Evolutionary conservation across 176 grass and related monocot genomes (phyloP).

Genomic region (Tillandsia leiboldiana): DNA sequence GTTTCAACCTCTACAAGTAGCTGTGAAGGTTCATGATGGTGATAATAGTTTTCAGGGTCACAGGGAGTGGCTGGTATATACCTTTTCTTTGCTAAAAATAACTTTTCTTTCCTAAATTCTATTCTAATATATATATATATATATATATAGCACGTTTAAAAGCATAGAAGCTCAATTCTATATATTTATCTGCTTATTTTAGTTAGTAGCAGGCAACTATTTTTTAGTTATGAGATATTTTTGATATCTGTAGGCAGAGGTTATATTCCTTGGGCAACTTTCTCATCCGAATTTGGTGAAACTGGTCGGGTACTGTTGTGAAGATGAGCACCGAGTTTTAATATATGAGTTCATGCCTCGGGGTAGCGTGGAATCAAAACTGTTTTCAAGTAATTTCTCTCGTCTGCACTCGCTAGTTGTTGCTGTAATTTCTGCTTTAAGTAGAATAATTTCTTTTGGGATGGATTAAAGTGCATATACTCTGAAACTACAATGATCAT

Average conservation of each 20-base stretch:
- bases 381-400: conserved; percentile 57
- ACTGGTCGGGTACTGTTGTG: conserved; percentile 73
- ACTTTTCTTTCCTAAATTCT: background rate
- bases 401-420: background rate
- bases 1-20: conserved; percentile 34
- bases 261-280: conserved; percentile 74
- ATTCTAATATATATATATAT: background rate
- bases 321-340: conserved; percentile 52
- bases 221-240: background rate
- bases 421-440: background rate
- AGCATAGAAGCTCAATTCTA: background rate
- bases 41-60: conserved; percentile 91
- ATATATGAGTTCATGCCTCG: conserved; percentile 66
- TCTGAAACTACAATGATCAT: background rate
- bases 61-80: conserved; percentile 70
- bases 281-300: conserved; percentile 69
- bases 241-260: conserved; percentile 48
- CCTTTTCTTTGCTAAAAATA: conserved; percentile 3
- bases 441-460: too few species aligned
- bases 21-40: conserved; percentile 83
- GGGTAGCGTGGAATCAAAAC: conserved; percentile 69
- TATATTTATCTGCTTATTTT: conserved; percentile 12
- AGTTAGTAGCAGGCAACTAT: background rate
- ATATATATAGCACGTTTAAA: too few species aligned
- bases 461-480: background rate